Evolutionary conservation across 2,329 filamentous ascomycete species (phyloP).

Genomic region (Aureobasidium sp.): DNA sequence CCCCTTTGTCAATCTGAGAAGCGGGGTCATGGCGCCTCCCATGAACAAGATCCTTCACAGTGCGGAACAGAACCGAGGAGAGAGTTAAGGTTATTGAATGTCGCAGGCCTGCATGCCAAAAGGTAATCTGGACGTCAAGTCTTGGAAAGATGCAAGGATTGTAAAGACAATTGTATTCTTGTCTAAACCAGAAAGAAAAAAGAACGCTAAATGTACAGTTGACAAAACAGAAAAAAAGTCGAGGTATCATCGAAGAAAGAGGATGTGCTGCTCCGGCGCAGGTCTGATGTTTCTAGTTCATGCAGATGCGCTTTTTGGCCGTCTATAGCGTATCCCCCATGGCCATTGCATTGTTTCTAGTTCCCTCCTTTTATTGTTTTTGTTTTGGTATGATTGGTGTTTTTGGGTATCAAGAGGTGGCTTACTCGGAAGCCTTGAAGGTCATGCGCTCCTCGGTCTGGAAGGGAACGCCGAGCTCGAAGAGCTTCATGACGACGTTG

Average conservation of each 20-base stretch:
- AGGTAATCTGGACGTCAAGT: constrained; percentile 1
- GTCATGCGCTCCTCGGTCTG: constrained; percentile 40
- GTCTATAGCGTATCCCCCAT: neutral
- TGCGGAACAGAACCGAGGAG: neutral
- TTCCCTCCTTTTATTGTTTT: neutral
- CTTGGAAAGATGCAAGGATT: neutral
- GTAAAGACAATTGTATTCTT: neutral
- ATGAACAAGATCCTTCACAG: neutral
- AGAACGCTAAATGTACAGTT: neutral
- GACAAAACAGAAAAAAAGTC: neutral
- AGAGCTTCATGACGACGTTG: constrained; percentile 68
- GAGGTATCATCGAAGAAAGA: constrained; percentile 4
- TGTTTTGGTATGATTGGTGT: neutral
- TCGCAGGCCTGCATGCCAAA: neutral
- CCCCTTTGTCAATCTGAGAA: neutral
- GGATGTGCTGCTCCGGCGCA: neutral
- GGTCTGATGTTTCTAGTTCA: neutral
- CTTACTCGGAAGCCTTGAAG: constrained; percentile 37
- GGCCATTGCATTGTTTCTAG: constrained; percentile 2
- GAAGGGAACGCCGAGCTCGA: constrained; percentile 93
- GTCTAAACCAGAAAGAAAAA: neutral
- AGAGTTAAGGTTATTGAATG: neutral
- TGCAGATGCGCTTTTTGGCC: neutral
- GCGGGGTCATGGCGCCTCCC: neutral
- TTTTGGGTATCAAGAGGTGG: neutral